A percentile compares a stretch with the other conserved stretches of the same genome.
Evolutionary conservation across 1,284 basidiomycete genomes (phyloP).

Genomic region (Kalmanozyma brasiliensis): DNA sequence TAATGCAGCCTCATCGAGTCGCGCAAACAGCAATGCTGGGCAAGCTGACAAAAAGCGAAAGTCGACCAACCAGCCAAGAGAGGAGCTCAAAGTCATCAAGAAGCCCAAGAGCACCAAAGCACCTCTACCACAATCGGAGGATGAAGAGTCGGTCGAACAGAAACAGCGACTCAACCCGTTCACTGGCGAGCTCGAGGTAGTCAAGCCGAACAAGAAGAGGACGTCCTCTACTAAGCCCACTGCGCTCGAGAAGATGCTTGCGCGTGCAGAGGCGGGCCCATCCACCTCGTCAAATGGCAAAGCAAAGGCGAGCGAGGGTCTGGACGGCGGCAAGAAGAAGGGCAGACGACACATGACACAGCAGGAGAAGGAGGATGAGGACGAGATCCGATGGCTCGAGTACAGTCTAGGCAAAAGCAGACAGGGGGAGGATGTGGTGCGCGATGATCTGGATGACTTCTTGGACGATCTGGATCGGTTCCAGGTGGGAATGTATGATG

Average conservation of each 20-base stretch:
- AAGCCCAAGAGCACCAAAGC: conserved; percentile 19
- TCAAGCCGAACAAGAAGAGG: conserved; percentile 9
- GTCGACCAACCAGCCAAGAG: conserved; percentile 14
- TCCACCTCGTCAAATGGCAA: conserved; percentile 22
- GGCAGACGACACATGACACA: conserved; percentile 44
- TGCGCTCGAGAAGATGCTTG: conserved; percentile 46
- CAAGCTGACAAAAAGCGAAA: conserved; percentile 21
- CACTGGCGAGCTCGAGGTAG: conserved; percentile 36
- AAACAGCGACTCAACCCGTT: conserved; percentile 38
- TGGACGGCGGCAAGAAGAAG: conserved; percentile 23
- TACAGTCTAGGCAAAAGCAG: conserved; percentile 51
- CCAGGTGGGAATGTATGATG: conserved; percentile 51
- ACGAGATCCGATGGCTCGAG: conserved; percentile 67
- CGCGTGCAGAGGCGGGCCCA: conserved; percentile 25
- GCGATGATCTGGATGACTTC: conserved; percentile 57
- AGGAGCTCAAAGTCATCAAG: conserved; percentile 26
- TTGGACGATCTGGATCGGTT: conserved; percentile 59
- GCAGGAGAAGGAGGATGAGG: conserved; percentile 63
- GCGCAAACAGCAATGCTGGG: neutral
- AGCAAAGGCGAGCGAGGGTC: conserved; percentile 10
- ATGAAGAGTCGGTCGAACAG: neutral
- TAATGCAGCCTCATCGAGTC: conserved; percentile 2
- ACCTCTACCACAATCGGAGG: neutral
- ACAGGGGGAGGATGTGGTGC: conserved; percentile 32
- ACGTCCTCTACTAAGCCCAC: conserved; percentile 23